Evolutionary conservation across 1,284 basidiomycete genomes (phyloP), one percentile per base, ranked within the genome.

Genomic region (Ceratorhiza oryzae-sativae): DNA sequence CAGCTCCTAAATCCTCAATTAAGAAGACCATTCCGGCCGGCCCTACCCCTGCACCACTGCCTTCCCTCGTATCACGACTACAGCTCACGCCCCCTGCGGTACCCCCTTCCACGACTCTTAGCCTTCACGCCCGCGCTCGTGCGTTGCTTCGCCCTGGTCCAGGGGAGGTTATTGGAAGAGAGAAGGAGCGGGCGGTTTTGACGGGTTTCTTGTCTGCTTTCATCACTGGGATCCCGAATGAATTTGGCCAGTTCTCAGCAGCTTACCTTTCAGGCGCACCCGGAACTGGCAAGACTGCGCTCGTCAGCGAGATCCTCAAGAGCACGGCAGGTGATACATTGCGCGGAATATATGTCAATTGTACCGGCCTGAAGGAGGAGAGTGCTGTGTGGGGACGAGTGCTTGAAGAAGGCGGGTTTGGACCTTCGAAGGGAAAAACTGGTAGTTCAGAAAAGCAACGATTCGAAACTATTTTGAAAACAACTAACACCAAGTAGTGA

Each of bases 281-380:
- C 15, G 92, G 91, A 0, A 91, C 90, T 4, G 92, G 91, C 32
- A 93, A 93, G 81, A 93, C 92, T 0, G 92, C 91, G 0, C 82
- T 93, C 9, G 86, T 93, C 39, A 90, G 90, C 77, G 82, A 86
- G 3, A 81, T 92, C 56, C 78, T 93, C 30, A 80, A 42, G 8
- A 23, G 49, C 20, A 51, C 73, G 32, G 48, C 56, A 13, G 27
- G n/a, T 13, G 80, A 83, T 27, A 77, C 81, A 25, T 78, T 86
- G 51, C 84, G 83, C 71, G 80, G 89, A 18, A 77, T 91, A 27
- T 82, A 83, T 55, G 81, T 93, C 74, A 93, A 93, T 76, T 93
- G 92, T 79, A 92, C 93, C 90, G 87, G 89, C 2, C 80, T 93
- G 71, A 74, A 75, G 51, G 77, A 77, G 34, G 59, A 79, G 89